Base-by-base conservation (phyloP, 2,329 filamentous ascomycete species). In the Ophiosphaerella narmari region DNA sequence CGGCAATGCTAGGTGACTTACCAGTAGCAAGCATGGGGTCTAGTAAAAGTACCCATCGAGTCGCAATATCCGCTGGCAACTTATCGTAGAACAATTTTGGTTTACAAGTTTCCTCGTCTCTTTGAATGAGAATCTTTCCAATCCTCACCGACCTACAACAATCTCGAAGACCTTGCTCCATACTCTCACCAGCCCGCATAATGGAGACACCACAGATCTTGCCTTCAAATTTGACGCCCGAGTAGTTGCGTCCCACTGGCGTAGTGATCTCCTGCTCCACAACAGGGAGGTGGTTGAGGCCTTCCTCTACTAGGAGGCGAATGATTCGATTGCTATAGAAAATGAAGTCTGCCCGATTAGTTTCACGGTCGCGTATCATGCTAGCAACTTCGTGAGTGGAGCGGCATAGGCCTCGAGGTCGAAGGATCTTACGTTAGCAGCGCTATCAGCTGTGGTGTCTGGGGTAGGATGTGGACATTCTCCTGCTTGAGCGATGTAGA, bases 21-120 rank as follows among this genome's bases (percentile, higher is more conserved):
- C 91, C 92, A 62, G 94, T 99, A 50, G 94, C 94, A 76, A 99
- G 92, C 94, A 99, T 99, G n/a, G 94, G 94, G 71, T 99, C 94
- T 39, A 99, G 78, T 38, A 99, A 80, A 52, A 99, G 78, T 32
- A 97, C 93, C 92, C 94, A 99, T 73, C 94, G 82, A 46, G 93
- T 84, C 21, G 89, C 85, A 73, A 99, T 97, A 71, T 99, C 94
- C 70, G 91, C 88, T 6, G 94, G 94, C 33, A 99, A 82, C 78
- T 99, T 99, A 67, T 97, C 93, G 75, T 97, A 99, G 75, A 97
- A 99, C 9, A 99, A 82, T 74, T 91, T 94, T 11, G 94, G 94
- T 78, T 88, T 84, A 46, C 88, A 83, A 1, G 94, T 97, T 77
- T 97, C 94, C 75, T 99, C 94, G 65, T 99, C 94, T 48, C 94